These are phyloP conservation scores for Leccinum imitatum DNA, from an alignment of 768 basidiomycete genomes.

Conservation along the genomic window DNA sequence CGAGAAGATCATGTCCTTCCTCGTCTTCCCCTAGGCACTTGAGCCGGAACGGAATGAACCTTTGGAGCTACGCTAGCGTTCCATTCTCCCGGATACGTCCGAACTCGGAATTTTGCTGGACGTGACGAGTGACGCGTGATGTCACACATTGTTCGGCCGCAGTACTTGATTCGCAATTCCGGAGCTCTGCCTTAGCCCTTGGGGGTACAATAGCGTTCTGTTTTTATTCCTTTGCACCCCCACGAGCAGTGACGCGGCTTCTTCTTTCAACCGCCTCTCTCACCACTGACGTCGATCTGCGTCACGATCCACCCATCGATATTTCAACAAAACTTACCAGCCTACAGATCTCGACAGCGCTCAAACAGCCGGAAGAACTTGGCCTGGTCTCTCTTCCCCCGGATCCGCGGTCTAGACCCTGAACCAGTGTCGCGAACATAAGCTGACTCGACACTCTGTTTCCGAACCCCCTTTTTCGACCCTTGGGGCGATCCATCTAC, in stretches of 20 bases:
- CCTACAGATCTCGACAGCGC: neutral
- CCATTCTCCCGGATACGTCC: neutral
- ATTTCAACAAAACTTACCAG: neutral
- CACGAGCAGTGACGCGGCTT: no score
- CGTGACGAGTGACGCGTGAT: neutral
- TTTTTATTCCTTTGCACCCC: no score
- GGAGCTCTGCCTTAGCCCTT: no score
- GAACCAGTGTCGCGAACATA: neutral
- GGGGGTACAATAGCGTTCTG: no score
- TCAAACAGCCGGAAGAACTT: neutral
- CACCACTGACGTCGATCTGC: neutral
- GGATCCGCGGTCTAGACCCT: slow-evolving; percentile 1
- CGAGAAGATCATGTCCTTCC: neutral
- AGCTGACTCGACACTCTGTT: neutral
- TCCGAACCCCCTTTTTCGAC: neutral
- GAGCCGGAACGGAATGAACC: neutral
- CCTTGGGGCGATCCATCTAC: neutral
- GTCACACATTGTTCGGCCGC: no score
- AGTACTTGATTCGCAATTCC: no score
- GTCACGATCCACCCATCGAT: neutral
- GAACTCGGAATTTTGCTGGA: neutral
- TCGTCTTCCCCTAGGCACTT: neutral
- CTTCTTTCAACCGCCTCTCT: neutral
- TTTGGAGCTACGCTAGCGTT: neutral
- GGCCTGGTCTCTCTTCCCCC: neutral